These are phyloP conservation scores for Pyrenula aspistea DNA, from an alignment of 495 filamentous ascomycete genomes.

Conservation along the genomic window DNA sequence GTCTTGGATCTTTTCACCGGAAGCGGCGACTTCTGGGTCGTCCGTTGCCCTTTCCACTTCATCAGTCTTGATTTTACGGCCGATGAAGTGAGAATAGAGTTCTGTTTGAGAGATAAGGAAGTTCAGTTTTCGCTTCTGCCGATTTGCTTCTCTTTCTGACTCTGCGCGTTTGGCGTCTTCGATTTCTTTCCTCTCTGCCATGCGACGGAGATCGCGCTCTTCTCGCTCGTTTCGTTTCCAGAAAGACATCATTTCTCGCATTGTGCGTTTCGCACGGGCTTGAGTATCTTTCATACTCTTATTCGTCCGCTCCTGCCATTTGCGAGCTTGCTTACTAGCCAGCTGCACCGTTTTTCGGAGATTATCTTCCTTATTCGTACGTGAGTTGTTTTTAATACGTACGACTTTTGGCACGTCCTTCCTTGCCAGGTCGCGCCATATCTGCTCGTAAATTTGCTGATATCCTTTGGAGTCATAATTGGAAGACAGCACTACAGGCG, in stretches of 20 bases:
- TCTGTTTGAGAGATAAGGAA: constrained; percentile 99
- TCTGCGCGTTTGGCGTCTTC: constrained; percentile 95
- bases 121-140: constrained; percentile 96
- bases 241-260: constrained; percentile 99
- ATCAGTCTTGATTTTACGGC: constrained; percentile 95
- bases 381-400: constrained; percentile 71
- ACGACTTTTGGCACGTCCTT: constrained; percentile 90
- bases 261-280: constrained; percentile 89
- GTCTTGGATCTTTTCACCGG: constrained; percentile 29
- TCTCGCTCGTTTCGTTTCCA: constrained; percentile 99
- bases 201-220: constrained; percentile 85
- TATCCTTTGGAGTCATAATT: constrained; percentile 81
- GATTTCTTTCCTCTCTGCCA: constrained; percentile 90
- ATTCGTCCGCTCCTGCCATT: constrained; percentile 96
- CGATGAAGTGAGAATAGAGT: constrained; percentile 97
- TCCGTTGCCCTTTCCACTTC: constrained; percentile 84
- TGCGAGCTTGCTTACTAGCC: constrained; percentile 89
- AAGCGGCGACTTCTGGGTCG: constrained; percentile 51
- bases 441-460: constrained; percentile 95
- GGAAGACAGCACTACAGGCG: constrained; percentile 31
- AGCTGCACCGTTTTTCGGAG: constrained; percentile 94
- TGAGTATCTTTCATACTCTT: constrained; percentile 98
- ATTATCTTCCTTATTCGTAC: constrained; percentile 77
- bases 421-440: constrained; percentile 86
- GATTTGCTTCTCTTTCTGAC: constrained; percentile 89